Evolutionary conservation across 768 basidiomycete species (phyloP), one percentile per base, ranked within the genome.

Genomic region (Tulasnella sp.): DNA sequence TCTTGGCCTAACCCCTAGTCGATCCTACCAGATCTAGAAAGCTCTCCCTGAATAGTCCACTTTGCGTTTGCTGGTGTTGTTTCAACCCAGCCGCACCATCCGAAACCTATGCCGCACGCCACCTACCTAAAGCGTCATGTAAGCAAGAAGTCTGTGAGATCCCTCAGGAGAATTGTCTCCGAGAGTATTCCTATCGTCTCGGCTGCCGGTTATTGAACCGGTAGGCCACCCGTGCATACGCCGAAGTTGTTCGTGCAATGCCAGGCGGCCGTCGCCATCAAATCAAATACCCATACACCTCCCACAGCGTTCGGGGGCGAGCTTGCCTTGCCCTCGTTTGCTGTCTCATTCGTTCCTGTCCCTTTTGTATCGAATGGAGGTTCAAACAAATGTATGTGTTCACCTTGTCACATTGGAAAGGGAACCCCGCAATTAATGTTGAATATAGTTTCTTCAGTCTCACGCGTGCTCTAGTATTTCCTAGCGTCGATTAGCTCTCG

Each of bases 221-320:
- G 62, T 68, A 34, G 62, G 62, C 62, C 27, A 14, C 62, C n/a
- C n/a, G 8, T 44, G 42, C 42, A 44, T 16, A 40, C 39, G 39
- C 39, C 39, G 39, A 40, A 40, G 5, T 10, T 10, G 10, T 40
- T 40, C 5, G 39, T 58, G 8, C 8, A 24, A 5, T 68, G 27
- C 31, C n/a, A 10, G n/a, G 62, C 34, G 62, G 62, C 62, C 62
- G 16, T 68, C 62, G 62, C 62, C 62, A 68, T 34, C 62, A 68
- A 68, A 68, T 68, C 34, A 68, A 68, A 34, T 68, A 68, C 62
- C 62, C 62, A 68, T 68, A 68, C 62, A 34, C 62, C n/a, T 68
- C 34, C 8, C 7, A 68, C 62, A 6, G 27, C 9, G n/a, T 34
- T 31, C 31, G 6, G 58, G 14, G 14, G 14, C 3, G 46, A 16